Percentiles rank a stretch among this genome's conserved stretches.
Evolutionary conservation across 805 yeast genomes (phyloP).

Genomic region (Candida peoriensis): DNA sequence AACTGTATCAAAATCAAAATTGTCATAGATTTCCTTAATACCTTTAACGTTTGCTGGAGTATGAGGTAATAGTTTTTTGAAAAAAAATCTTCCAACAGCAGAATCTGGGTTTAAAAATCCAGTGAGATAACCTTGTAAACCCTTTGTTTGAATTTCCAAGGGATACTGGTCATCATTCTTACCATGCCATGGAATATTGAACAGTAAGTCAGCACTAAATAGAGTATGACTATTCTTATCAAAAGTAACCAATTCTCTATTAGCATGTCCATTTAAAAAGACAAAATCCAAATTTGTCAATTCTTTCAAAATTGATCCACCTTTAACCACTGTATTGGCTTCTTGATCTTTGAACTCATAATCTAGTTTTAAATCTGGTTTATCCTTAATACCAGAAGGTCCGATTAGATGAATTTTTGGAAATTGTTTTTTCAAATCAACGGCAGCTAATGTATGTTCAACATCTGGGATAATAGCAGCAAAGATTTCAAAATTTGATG

Average conservation of each 20-base stretch:
- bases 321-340: constrained; percentile 32
- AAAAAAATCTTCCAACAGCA: constrained; percentile 29
- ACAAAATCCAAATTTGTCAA: constrained; percentile 49
- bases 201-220: constrained; percentile 55
- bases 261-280: constrained; percentile 51
- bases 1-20: constrained; percentile 44
- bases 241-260: constrained; percentile 52
- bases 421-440: constrained; percentile 41
- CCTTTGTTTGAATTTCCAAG: constrained; percentile 37
- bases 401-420: constrained; percentile 54
- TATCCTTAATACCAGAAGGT: constrained; percentile 33
- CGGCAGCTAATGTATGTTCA: constrained; percentile 62
- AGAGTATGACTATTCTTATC: constrained; percentile 44
- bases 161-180: constrained; percentile 47
- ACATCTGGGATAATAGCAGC: constrained; percentile 57
- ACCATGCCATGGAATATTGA: constrained; percentile 49
- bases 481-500: constrained; percentile 33
- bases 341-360: constrained; percentile 28
- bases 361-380: constrained; percentile 35
- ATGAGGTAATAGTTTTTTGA: constrained; percentile 20
- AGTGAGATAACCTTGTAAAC: constrained; percentile 35
- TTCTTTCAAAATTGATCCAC: constrained; percentile 31
- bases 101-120: constrained; percentile 38
- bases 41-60: constrained; percentile 14
- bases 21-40: constrained; percentile 13